Percentiles rank a stretch among this genome's conserved stretches.
These are phyloP conservation scores for Fusarium pseudonygamai DNA, from an alignment of 2,329 filamentous ascomycete species.

Conservation along the genomic window DNA sequence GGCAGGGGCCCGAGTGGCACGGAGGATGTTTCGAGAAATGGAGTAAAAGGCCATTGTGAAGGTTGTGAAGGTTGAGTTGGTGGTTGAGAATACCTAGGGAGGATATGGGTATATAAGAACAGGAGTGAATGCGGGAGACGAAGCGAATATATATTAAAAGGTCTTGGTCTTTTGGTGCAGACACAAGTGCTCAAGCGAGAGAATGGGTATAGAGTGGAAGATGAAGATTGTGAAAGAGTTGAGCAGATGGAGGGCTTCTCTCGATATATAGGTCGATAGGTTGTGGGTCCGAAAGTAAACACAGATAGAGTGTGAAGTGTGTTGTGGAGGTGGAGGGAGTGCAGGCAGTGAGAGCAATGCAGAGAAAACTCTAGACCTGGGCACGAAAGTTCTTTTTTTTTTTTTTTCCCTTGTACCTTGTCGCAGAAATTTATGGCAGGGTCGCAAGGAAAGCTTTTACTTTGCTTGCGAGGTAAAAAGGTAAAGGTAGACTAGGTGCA, in stretches of 20 bases:
- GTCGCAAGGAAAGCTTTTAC: slow-evolving; percentile 20
- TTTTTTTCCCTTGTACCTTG: neutral
- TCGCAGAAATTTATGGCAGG: slow-evolving; percentile 21
- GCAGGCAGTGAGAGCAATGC: slow-evolving; percentile 13
- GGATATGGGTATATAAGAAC: neutral
- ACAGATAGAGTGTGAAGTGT: slow-evolving; percentile 22
- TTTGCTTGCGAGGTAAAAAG: slow-evolving; percentile 4
- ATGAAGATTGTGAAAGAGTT: slow-evolving; percentile 16
- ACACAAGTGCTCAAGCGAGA: slow-evolving; percentile 1
- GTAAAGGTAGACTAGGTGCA: slow-evolving; percentile 32
- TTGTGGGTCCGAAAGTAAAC: slow-evolving; percentile 33
- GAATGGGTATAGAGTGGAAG: slow-evolving; percentile 2
- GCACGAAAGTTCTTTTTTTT: slow-evolving; percentile 18
- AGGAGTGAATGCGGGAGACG: neutral
- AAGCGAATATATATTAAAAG: slow-evolving; percentile 16
- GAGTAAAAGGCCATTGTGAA: slow-evolving; percentile 47
- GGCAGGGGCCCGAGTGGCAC: slow-evolving; percentile 46
- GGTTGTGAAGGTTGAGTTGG: slow-evolving; percentile 9
- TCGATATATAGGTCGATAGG: slow-evolving; percentile 39
- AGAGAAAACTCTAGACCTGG: slow-evolving; percentile 29
- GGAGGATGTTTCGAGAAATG: slow-evolving; percentile 48
- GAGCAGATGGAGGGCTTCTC: slow-evolving; percentile 21
- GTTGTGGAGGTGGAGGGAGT: slow-evolving; percentile 25
- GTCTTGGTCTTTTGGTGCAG: neutral
- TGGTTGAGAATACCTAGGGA: neutral